Base-by-base conservation (phyloP, 2,329 filamentous ascomycete species). In the Cladosporium sp. region DNA sequence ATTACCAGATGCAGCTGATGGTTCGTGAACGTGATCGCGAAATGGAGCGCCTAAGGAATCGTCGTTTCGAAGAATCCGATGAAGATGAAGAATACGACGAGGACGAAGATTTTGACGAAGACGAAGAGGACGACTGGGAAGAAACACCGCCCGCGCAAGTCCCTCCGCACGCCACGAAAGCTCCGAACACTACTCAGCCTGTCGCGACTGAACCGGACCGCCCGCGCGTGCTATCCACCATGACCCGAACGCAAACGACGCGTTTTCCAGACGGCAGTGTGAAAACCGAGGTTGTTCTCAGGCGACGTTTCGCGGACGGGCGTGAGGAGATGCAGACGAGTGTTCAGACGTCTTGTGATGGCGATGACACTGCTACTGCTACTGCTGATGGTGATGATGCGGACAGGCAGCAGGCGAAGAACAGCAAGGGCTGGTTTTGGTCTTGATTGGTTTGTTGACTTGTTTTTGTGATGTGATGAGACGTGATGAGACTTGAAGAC, bases 291-390 rank as follows among this genome's bases (percentile, higher is more conserved):
- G 73, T 75, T 1, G 67, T 80, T 8, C 66, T 80, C 13, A 83
- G 78, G 54, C 78, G 77, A 58, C 72, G 77, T 2, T 84, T 82
- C 57, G 69, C 76, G 1, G 79, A 84, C 66, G 81, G 81, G 0
- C 70, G 73, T 3, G 80, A 83, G 59, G 79, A 83, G 61, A 78
- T 66, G 29, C 73, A 76, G 7, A 78, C 82, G 56, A 78, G 75
- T 7, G 66, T 76, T 3, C 75, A 81, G 30, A 75, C 70, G 0
- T 59, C 56, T 7, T 55, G 51, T n/a, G 33, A 33, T 18, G 42
- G 30, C 2, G 19, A 19, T 3, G 33, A 9, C 15, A 19, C 39
- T 13, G 35, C 38, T 29, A 38, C 22, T 6, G 40, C 12, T n/a
- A n/a, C 11, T 20, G 16, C 7, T 7, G 25, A 0, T 19, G 15